phyloP scores from a whole-genome alignment of 1,139 yeast species.

The Saccharomyces pastorianus region DNA sequence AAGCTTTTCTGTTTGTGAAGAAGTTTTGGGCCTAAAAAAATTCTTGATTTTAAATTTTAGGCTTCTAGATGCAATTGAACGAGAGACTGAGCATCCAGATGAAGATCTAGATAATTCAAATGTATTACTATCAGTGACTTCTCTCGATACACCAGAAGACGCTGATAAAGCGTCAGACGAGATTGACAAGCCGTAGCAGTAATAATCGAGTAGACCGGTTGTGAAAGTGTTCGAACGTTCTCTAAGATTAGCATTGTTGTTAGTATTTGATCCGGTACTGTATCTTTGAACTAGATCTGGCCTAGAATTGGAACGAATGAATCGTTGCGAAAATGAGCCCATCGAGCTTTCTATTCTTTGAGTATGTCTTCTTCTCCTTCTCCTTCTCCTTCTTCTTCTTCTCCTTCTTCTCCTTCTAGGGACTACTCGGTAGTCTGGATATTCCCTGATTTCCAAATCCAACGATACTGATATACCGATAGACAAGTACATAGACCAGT shows the following conservation, averaged over 20 bases:
- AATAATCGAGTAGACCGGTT: not conserved
- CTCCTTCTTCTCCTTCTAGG: conserved; percentile 56
- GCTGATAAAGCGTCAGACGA: not conserved
- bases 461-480: conserved; percentile 59
- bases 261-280: not conserved
- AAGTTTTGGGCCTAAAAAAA: not conserved
- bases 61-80: not conserved
- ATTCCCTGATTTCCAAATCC: conserved; percentile 50
- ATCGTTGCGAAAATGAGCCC: not conserved
- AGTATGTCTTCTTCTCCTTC: conserved; percentile 10
- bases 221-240: not conserved
- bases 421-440: conserved; percentile 64
- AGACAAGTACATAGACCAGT: conserved; percentile 54
- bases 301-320: not conserved
- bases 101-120: not conserved
- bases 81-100: not conserved
- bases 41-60: not conserved
- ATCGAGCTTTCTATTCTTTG: conserved; percentile 11
- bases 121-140: not conserved
- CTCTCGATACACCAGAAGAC: not conserved
- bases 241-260: not conserved
- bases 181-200: not conserved
- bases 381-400: conserved; percentile 13
- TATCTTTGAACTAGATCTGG: not conserved
- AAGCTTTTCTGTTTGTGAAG: not conserved